A percentile compares a stretch with the other conserved stretches of the same genome.
Evolutionary conservation across 441 rosid species (phyloP).

Genomic region (Populus trichocarpa): DNA sequence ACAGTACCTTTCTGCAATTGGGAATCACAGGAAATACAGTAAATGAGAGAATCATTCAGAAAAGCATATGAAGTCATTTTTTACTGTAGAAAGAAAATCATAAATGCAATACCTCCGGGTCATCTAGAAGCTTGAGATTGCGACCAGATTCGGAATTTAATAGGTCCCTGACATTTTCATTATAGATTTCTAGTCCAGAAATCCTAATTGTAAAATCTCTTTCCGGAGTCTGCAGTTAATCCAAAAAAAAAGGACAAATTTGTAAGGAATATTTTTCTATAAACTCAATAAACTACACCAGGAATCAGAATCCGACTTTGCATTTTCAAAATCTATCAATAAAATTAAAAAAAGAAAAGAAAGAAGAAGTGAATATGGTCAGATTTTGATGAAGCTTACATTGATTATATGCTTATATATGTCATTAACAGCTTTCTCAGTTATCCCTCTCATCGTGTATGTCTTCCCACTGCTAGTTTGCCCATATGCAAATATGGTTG

Average conservation of each 20-base stretch:
- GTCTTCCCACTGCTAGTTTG: slow-evolving; percentile 99
- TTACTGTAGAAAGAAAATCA: not conserved
- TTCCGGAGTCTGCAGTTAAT: slow-evolving; percentile 72
- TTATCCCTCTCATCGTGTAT: slow-evolving; percentile 95
- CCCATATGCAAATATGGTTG: slow-evolving; percentile 97
- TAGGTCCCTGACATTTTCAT: slow-evolving; percentile 90
- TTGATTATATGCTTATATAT: slow-evolving; percentile 82
- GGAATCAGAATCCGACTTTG: not conserved
- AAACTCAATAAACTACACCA: not conserved
- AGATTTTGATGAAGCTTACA: slow-evolving; percentile 38
- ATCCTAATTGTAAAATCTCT: slow-evolving; percentile 90
- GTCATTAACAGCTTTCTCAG: slow-evolving; percentile 94
- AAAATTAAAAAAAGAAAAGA: not conserved
- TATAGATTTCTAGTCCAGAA: slow-evolving; percentile 93
- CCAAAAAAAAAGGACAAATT: slow-evolving; percentile 3
- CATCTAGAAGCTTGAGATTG: slow-evolving; percentile 94
- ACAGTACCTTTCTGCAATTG: slow-evolving; percentile 81
- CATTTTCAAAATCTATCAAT: not conserved
- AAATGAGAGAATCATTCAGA: slow-evolving; percentile 3
- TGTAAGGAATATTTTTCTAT: not conserved
- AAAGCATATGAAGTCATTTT: not conserved
- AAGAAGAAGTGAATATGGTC: not conserved
- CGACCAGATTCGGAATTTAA: slow-evolving; percentile 87
- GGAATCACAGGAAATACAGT: slow-evolving; percentile 8
- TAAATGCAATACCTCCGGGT: slow-evolving; percentile 71